phyloP scores from a whole-genome alignment of 176 grass and related monocot species.

The Ananas comosus region DNA sequence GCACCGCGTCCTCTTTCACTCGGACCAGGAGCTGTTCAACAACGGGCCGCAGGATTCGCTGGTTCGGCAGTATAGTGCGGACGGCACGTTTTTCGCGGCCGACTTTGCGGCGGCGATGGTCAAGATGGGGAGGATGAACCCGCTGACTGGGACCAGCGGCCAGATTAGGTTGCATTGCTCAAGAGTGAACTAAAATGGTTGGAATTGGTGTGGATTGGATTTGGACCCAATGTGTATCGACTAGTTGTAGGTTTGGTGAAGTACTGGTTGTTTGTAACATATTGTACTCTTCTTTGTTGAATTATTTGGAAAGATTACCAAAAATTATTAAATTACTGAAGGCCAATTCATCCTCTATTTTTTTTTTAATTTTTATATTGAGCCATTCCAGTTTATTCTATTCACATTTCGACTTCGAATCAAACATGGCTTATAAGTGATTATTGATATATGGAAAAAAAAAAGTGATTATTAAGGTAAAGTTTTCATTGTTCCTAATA shows the following conservation, averaged over 20 bases:
- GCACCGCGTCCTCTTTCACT: conserved; percentile 54
- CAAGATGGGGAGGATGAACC: conserved; percentile 43
- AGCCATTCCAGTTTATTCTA: too few relatives aligned
- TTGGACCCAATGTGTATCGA: background rate
- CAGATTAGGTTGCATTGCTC: conserved; percentile 78
- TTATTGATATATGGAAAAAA: too few relatives aligned
- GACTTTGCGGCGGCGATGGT: conserved; percentile 65
- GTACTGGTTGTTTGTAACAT: background rate
- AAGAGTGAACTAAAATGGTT: conserved; percentile 33
- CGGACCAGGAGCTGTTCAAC: conserved; percentile 83
- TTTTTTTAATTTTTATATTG: too few relatives aligned
- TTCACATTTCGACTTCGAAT: too few relatives aligned
- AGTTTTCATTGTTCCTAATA: too few relatives aligned
- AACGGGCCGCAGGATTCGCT: conserved; percentile 39
- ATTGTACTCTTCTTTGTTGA: too few relatives aligned
- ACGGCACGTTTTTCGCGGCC: conserved; percentile 27
- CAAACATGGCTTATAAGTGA: too few relatives aligned
- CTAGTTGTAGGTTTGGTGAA: background rate
- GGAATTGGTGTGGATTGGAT: background rate
- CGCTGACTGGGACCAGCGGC: conserved; percentile 39
- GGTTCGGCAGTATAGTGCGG: conserved; percentile 45
- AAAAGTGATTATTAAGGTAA: too few relatives aligned
- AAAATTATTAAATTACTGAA: too few relatives aligned
- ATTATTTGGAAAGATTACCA: too few relatives aligned
- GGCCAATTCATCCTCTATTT: too few relatives aligned